These are phyloP conservation scores for Saxispiralis lemnorum DNA, from an alignment of 495 filamentous ascomycete genomes.

Conservation along the genomic window DNA sequence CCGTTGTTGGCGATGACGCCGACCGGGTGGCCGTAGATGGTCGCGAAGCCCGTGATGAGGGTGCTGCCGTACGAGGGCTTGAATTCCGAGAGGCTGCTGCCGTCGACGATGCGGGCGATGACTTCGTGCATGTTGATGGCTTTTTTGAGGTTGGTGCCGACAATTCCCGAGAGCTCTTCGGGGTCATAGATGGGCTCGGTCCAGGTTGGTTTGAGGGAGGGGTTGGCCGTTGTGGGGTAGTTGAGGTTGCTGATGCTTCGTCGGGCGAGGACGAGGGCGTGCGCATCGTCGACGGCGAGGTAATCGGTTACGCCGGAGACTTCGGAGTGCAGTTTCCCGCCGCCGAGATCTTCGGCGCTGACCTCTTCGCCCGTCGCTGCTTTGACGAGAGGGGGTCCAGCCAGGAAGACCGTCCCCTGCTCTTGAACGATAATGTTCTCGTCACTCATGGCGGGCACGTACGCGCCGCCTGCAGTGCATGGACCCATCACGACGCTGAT, in stretches of 20 bases:
- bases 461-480: conserved; percentile 91
- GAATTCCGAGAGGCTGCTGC: conserved; percentile 79
- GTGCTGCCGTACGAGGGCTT: conserved; percentile 83
- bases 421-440: conserved; percentile 92
- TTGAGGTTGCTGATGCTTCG: conserved; percentile 77
- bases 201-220: conserved; percentile 6
- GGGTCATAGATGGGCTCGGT: conserved; percentile 67
- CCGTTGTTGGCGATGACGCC: conserved; percentile 95
- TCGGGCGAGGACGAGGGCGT: conserved; percentile 75
- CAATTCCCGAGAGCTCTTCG: conserved; percentile 70
- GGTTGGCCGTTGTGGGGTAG: conserved; percentile 11
- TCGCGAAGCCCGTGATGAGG: conserved; percentile 81
- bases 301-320: conserved; percentile 95
- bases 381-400: conserved; percentile 88
- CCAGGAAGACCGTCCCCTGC: conserved; percentile 91
- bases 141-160: conserved; percentile 69
- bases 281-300: conserved; percentile 81
- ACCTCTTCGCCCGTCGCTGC: conserved; percentile 91
- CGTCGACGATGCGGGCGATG: conserved; percentile 87
- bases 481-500: conserved; percentile 93
- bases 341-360: conserved; percentile 80
- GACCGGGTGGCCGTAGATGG: conserved; percentile 77
- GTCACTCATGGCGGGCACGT: conserved; percentile 93
- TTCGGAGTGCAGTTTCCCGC: conserved; percentile 77
- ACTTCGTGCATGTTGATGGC: conserved; percentile 76